Base-by-base conservation (phyloP, 2,329 filamentous ascomycete genomes). In the Penicillium hesseltinei region DNA sequence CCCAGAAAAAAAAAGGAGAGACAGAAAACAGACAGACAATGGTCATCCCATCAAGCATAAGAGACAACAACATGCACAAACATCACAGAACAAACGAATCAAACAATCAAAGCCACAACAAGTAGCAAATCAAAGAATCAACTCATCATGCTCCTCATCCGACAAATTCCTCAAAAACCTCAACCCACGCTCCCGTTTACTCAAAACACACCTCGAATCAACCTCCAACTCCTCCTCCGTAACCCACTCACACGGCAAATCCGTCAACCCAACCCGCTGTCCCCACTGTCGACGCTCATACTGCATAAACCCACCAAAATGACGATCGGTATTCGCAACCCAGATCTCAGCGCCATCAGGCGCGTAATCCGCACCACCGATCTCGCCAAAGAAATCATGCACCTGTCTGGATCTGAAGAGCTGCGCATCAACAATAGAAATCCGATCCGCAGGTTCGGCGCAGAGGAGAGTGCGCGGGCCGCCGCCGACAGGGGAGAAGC, bases 311-410 rank as follows among this genome's bases (percentile, higher is more conserved):
- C 77, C 77, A 29, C 77, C 77, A 57, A 77, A 77, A 19, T 72
- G 68, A 9, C 68, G 66, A 60, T 79, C 77, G 15, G 76, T 71
- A 55, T 78, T 78, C 6, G 76, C 74, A 33, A 78, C 73, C 74
- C 75, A 79, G 59, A 79, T 72, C 8, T 66, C 63, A 11, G 69
- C 62, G 6, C 77, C 77, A 54, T 78, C 76, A 1, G 75, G 74
- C 23, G 72, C 69, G 52, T 73, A 78, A 55, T 76, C 74, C 0
- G 76, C 75, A 2, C 77, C 77, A 6, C 73, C 76, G 29, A 79
- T 73, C 51, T 79, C 77, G 5, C 77, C 77, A 21, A 79, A 79
- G 66, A 79, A 79, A 58, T 79, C 76, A 39, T 78, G 73, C 5
- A 75, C 73, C 57, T 79, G 77, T 8, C 75, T 71, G 0, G 69